Base-by-base conservation (phyloP, 257 asterid species). In the Penstemon newberryi region DNA sequence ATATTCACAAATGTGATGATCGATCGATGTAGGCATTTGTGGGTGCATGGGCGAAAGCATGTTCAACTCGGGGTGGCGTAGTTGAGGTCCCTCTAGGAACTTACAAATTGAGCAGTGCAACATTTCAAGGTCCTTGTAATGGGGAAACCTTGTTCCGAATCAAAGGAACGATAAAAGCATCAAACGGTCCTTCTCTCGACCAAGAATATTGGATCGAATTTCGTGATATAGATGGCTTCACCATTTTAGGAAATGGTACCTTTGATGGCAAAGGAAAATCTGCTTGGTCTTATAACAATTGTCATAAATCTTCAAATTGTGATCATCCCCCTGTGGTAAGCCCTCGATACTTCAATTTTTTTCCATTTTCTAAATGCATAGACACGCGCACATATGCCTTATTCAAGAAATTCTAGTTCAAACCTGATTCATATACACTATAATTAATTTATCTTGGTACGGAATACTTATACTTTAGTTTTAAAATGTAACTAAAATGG, bases 11-110 rank as follows among this genome's bases (percentile, higher is more conserved):
- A 25, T 25, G 33, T 25, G 33, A 25, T 41, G 5, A 36, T 7
- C n/a, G 8, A 52, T 52, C 2, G 13, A 4, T 25, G 61, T 8
- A 85, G 94, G 82, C 78, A 0, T 81, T 86, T 36, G 0, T 62
- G 44, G 55, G 10, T 37, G 78, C 95, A 18, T 86, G 94, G 91
- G 49, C 47, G 0, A 75, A 84, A 50, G 88, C 88, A 8, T 89
- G 96, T 59, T 5, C 44, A 54, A 72, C 62, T 38, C 25, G 55
- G 3, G 85, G 82, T 5, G 78, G 86, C 12, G 57, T 53, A 2
- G 36, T 89, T 33, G 6, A 12, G 44, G 60, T 89, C 36, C 90
- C 95, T 33, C 0, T 0, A 5, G 95, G 90, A n/a, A 82, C 69
- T 7, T 87, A 67, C 78, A 50, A 60, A 47, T 4, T 89, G 65